These are phyloP conservation scores for Boechera divaricarpa DNA, from an alignment of 345 rosid species.

Conservation along the genomic window DNA sequence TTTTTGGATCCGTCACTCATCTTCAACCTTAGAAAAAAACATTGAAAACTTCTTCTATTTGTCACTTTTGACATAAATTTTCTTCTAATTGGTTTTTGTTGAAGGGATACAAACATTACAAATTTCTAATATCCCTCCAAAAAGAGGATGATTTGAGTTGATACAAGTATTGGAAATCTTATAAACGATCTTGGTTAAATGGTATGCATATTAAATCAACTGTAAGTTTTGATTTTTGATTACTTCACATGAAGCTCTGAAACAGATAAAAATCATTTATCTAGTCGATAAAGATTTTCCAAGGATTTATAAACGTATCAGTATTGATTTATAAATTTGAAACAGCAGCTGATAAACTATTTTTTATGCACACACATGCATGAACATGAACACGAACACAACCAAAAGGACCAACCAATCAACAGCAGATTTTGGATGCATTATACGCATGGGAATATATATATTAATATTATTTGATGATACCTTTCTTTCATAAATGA, in stretches of 20 bases:
- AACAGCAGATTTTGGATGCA: conserved; percentile 37
- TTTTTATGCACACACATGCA: conserved; percentile 33
- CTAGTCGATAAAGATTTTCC: neutral
- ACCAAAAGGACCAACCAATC: conserved; percentile 39
- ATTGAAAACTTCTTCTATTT: no score
- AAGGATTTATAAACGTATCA: neutral
- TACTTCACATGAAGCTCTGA: neutral
- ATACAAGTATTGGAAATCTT: no score
- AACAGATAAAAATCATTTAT: neutral
- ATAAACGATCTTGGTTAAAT: neutral
- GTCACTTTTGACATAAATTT: no score
- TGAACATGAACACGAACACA: conserved; percentile 34
- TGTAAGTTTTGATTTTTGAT: neutral
- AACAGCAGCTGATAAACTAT: neutral
- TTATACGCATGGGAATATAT: conserved; percentile 29
- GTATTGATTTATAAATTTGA: neutral
- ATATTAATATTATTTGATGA: conserved; percentile 10
- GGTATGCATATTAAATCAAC: neutral
- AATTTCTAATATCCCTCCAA: neutral
- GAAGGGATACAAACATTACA: neutral
- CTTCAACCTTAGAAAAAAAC: no score
- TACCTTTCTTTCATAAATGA: neutral
- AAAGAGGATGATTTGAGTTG: neutral
- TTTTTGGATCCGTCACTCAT: no score
- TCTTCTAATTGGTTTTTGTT: no score